Percentiles rank a stretch among this genome's conserved stretches.
Evolutionary conservation across 1,284 basidiomycete genomes (phyloP).

Genomic region (Rhodotorula sp.): DNA sequence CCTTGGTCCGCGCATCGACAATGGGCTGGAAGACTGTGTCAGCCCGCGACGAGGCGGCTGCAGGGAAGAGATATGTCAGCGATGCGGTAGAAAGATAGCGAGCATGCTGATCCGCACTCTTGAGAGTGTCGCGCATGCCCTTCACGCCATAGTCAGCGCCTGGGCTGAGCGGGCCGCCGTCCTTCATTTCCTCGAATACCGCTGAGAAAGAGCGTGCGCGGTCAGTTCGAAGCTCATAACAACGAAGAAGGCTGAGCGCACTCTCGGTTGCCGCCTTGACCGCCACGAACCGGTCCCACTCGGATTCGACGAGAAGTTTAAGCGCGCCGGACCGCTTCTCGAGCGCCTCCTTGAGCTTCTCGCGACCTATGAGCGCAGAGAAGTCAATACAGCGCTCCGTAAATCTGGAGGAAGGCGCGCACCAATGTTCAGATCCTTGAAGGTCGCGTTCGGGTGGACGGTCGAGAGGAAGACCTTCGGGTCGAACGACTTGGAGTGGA

Average conservation of each 20-base stretch:
- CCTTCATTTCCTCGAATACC: conserved; percentile 88
- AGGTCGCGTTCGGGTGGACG: conserved; percentile 93
- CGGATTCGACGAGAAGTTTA: conserved; percentile 91
- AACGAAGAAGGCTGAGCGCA: conserved; percentile 52
- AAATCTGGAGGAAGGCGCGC: background rate
- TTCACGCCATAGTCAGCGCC: conserved; percentile 79
- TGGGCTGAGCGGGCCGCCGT: conserved; percentile 71
- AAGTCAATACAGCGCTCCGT: background rate
- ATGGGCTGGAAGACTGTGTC: conserved; percentile 96
- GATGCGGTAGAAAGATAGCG: background rate
- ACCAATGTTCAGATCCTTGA: conserved; percentile 80
- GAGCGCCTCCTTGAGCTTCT: conserved; percentile 60
- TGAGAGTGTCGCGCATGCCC: conserved; percentile 77
- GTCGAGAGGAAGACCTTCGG: conserved; percentile 89
- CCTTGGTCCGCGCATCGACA: conserved; percentile 92
- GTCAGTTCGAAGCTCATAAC: background rate
- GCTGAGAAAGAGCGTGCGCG: conserved; percentile 56
- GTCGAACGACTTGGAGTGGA: conserved; percentile 92
- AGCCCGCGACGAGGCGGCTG: conserved; percentile 83
- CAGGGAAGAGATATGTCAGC: conserved; percentile 13
- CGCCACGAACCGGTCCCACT: conserved; percentile 96
- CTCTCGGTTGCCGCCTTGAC: conserved; percentile 96
- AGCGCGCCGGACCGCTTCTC: conserved; percentile 90
- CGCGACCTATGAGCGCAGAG: conserved; percentile 17
- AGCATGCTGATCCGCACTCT: conserved; percentile 60